phyloP scores from a whole-genome alignment of 768 basidiomycete species.

The Termitomyces sp. region DNA sequence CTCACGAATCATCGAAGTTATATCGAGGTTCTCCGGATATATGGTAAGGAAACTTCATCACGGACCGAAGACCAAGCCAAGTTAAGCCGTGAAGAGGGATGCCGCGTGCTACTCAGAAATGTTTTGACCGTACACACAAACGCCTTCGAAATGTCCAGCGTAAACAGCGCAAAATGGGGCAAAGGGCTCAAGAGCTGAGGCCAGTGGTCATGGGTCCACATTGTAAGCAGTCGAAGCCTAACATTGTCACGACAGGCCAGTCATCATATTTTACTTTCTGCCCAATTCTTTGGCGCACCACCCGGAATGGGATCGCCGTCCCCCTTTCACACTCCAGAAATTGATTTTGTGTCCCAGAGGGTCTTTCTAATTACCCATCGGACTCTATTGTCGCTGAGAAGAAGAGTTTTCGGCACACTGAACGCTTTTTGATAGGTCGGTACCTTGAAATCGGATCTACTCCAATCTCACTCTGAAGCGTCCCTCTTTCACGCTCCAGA shows the following conservation, averaged over 20 bases:
- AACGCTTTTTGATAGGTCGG: neutral
- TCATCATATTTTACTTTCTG: neutral
- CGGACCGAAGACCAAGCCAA: too few species aligned
- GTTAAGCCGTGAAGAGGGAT: too few species aligned
- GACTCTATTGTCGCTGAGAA: neutral
- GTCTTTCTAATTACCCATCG: neutral
- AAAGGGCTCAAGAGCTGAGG: neutral
- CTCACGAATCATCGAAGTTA: neutral
- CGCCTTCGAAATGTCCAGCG: too few species aligned
- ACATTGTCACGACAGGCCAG: neutral
- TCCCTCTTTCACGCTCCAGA: neutral
- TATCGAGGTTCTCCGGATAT: neutral
- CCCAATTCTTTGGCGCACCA: neutral
- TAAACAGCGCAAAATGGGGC: neutral
- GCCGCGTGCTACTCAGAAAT: too few species aligned
- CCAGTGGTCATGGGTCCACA: neutral
- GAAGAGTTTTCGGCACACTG: neutral
- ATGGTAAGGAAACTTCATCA: neutral
- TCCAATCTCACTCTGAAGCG: neutral
- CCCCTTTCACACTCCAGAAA: neutral
- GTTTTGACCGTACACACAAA: too few species aligned
- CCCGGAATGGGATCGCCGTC: neutral
- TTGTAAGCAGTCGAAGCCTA: neutral
- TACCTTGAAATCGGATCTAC: neutral
- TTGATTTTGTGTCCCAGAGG: neutral